Percentiles rank a stretch among this genome's conserved stretches.
Conservation (phyloP, 768 basidiomycete species). For the Botryobasidium botryosum region DNA sequence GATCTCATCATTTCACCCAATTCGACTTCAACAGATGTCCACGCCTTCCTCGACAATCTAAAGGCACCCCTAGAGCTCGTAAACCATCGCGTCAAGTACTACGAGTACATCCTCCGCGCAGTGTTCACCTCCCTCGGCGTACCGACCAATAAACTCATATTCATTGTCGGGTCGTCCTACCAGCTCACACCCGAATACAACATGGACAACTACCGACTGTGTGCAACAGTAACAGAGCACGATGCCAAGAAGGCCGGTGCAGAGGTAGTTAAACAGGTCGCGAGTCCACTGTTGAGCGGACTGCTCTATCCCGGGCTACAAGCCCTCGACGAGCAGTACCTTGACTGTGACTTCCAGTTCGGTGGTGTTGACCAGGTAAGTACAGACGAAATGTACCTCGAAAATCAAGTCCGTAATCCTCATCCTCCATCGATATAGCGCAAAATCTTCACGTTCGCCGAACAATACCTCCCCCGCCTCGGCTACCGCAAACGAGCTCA, state of each 20-base stretch:
- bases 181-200: conserved; percentile 86
- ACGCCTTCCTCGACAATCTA: conserved; percentile 93
- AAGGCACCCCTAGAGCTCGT: conserved; percentile 93
- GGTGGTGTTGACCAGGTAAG: conserved; percentile 92
- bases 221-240: conserved; percentile 83
- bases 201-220: conserved; percentile 84
- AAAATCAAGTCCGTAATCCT: conserved; percentile 2
- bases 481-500: conserved; percentile 93
- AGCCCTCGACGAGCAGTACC: conserved; percentile 93
- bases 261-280: conserved; percentile 96
- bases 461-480: conserved; percentile 82
- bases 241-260: conserved; percentile 98
- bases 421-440: conserved; percentile 32
- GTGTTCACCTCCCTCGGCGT: conserved; percentile 84
- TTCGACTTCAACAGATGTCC: conserved; percentile 44
- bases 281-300: conserved; percentile 78
- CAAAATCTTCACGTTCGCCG: conserved; percentile 97
- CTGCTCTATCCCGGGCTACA: conserved; percentile 92
- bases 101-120: conserved; percentile 60
- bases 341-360: conserved; percentile 92
- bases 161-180: conserved; percentile 84
- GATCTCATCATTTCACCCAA: conserved; percentile 26
- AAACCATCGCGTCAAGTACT: conserved; percentile 75
- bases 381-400: conserved; percentile 1
- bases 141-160: conserved; percentile 63